Percentiles rank a stretch among this genome's conserved stretches.
phyloP scores from a whole-genome alignment of 768 basidiomycete genomes.

The Tricholoma sp. region DNA sequence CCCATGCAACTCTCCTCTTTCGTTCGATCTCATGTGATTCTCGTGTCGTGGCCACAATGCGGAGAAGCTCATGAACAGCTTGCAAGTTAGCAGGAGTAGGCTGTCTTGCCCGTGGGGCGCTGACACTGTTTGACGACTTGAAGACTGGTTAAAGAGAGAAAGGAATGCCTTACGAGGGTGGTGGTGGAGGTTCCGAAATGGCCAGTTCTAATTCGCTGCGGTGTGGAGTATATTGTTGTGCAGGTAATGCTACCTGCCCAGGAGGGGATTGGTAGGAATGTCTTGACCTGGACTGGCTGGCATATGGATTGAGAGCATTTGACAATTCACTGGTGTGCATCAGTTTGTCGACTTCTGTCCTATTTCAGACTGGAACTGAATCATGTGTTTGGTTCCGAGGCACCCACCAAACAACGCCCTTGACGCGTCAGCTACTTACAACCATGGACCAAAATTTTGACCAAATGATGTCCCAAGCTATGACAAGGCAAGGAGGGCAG shows the following conservation, averaged over 20 bases:
- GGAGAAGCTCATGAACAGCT: constrained; percentile 55
- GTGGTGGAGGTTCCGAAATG: constrained; percentile 37
- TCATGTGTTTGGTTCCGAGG: constrained; percentile 9
- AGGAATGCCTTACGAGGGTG: constrained; percentile 30
- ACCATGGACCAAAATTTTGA: constrained; percentile 47
- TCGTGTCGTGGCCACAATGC: constrained; percentile 50
- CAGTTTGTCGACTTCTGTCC: no score
- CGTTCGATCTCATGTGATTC: constrained; percentile 59
- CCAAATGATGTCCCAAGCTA: constrained; percentile 44
- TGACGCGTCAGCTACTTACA: constrained; percentile 42
- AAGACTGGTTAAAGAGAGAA: background rate
- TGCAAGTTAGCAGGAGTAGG: constrained; percentile 32
- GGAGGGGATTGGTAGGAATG: constrained; percentile 20
- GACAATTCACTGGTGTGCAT: constrained; percentile 74
- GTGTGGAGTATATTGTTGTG: constrained; percentile 43
- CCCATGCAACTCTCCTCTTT: constrained; percentile 59
- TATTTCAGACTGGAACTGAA: no score
- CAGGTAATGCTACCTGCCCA: constrained; percentile 23
- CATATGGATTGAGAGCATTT: constrained; percentile 71
- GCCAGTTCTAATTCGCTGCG: constrained; percentile 64
- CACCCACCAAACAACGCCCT: constrained; percentile 23
- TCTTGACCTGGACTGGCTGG: constrained; percentile 38
- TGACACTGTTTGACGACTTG: constrained; percentile 7
- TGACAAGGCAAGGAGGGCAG: constrained; percentile 37
- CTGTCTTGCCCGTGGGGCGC: constrained; percentile 18